A percentile compares a stretch with the other conserved stretches of the same genome.
Evolutionary conservation across 2,329 filamentous ascomycete species (phyloP).

Genomic region (Sporothrix pallida): DNA sequence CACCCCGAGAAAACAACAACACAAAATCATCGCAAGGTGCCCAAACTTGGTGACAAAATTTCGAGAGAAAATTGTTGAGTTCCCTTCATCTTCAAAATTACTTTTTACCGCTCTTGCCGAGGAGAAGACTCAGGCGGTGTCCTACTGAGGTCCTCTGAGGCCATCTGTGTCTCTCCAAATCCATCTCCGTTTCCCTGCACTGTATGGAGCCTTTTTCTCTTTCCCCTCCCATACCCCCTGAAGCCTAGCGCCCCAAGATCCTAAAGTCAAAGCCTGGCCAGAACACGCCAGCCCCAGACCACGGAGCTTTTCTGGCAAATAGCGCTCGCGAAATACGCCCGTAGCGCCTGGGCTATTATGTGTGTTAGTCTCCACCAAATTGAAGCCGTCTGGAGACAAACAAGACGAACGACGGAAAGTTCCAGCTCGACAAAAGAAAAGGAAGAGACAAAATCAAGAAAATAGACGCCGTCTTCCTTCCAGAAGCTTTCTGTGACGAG

Average conservation of each 20-base stretch:
- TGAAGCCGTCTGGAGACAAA: background rate
- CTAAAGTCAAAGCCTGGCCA: background rate
- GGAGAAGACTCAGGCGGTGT: background rate
- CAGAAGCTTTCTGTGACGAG: background rate
- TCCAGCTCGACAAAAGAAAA: background rate
- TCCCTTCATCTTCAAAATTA: background rate
- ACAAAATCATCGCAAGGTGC: background rate
- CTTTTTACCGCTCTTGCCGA: background rate
- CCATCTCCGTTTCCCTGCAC: background rate
- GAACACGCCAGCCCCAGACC: slow-evolving; percentile 4
- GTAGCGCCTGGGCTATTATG: background rate
- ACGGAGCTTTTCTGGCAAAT: background rate
- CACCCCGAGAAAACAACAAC: background rate
- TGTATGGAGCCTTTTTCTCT: background rate
- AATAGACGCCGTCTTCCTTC: background rate
- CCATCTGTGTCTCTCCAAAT: background rate
- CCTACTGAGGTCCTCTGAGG: background rate
- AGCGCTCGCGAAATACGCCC: background rate
- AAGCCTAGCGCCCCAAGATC: background rate
- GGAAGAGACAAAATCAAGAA: background rate
- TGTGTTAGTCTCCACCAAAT: background rate
- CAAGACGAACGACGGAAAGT: background rate
- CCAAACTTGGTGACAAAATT: background rate
- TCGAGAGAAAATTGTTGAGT: background rate
- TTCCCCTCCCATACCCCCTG: background rate